Percentiles rank a stretch among this genome's conserved stretches.
These are phyloP conservation scores for Yarrowia sp. DNA, from an alignment of 805 yeast genomes.

Conservation along the genomic window DNA sequence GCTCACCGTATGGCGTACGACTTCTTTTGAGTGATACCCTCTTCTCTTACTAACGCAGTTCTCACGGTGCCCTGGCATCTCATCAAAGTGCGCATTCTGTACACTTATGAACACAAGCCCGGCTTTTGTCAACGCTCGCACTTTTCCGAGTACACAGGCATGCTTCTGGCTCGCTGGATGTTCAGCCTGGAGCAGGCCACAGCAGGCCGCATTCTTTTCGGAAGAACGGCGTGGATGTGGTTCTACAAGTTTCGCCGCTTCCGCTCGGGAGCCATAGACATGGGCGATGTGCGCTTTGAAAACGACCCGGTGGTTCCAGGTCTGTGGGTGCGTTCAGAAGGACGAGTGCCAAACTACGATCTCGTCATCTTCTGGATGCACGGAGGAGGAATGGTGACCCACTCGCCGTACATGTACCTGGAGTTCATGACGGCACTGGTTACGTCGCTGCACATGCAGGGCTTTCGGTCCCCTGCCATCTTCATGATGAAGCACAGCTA, in stretches of 20 bases:
- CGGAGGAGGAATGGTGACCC: slow-evolving; percentile 43
- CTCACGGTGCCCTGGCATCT: slow-evolving; percentile 13
- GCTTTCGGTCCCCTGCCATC: slow-evolving; percentile 50
- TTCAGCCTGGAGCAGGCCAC: slow-evolving; percentile 29
- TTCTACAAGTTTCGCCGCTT: slow-evolving; percentile 34
- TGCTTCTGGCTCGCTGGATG: slow-evolving; percentile 17
- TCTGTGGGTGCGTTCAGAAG: slow-evolving; percentile 40
- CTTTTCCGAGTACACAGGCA: slow-evolving; percentile 14
- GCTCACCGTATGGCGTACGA: not conserved
- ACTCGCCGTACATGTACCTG: slow-evolving; percentile 44
- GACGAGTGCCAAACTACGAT: slow-evolving; percentile 39
- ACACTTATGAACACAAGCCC: slow-evolving; percentile 13
- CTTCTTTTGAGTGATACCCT: not conserved
- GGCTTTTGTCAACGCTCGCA: slow-evolving; percentile 20
- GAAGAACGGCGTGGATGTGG: slow-evolving; percentile 32
- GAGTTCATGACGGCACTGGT: slow-evolving; percentile 48
- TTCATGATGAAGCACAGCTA: slow-evolving; percentile 41
- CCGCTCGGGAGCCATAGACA: slow-evolving; percentile 37
- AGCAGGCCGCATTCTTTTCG: slow-evolving; percentile 33
- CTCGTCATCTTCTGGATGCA: slow-evolving; percentile 47
- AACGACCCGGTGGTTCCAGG: slow-evolving; percentile 38
- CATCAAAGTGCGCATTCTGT: slow-evolving; percentile 22
- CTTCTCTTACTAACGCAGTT: slow-evolving; percentile 4
- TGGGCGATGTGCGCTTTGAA: slow-evolving; percentile 35
- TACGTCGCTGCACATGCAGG: slow-evolving; percentile 47